Percentiles rank a stretch among this genome's conserved stretches.
phyloP scores from a whole-genome alignment of 1,284 basidiomycete species.

The Anthracocystis setariae region DNA sequence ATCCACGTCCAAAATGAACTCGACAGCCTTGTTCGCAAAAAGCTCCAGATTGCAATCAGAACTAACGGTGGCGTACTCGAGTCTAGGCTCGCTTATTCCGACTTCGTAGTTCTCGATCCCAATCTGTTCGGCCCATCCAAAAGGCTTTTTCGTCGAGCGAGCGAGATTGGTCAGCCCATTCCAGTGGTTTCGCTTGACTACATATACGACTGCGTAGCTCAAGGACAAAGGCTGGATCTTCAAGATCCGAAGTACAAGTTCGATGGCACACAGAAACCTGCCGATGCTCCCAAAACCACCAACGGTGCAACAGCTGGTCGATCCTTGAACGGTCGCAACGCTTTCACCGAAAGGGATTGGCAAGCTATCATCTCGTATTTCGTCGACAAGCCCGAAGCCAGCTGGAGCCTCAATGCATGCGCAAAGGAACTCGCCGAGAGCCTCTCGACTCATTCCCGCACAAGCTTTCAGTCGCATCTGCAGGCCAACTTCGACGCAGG shows the following conservation, averaged over 20 bases:
- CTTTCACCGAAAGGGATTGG: slow-evolving; percentile 35
- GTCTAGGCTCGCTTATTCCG: slow-evolving; percentile 27
- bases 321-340: slow-evolving; percentile 27
- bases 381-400: slow-evolving; percentile 15
- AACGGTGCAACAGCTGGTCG: slow-evolving; percentile 5
- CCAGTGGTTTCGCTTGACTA: slow-evolving; percentile 38
- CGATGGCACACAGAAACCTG: slow-evolving; percentile 1
- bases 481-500: slow-evolving; percentile 43
- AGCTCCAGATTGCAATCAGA: slow-evolving; percentile 25
- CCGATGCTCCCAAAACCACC: slow-evolving; percentile 1
- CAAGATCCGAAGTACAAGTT: slow-evolving; percentile 36
- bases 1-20: slow-evolving; percentile 22
- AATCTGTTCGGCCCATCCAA: not conserved
- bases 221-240: slow-evolving; percentile 15
- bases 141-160: slow-evolving; percentile 15
- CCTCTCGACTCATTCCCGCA: slow-evolving; percentile 38
- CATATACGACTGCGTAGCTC: slow-evolving; percentile 20
- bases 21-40: not conserved
- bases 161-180: slow-evolving; percentile 35
- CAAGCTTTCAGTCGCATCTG: slow-evolving; percentile 50
- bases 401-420: slow-evolving; percentile 49
- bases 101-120: slow-evolving; percentile 36
- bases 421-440: slow-evolving; percentile 33
- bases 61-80: slow-evolving; percentile 35
- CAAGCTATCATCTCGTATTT: slow-evolving; percentile 42